These are phyloP conservation scores for Coprinopsis marcescibilis DNA, from an alignment of 768 basidiomycete genomes.

Conservation along the genomic window DNA sequence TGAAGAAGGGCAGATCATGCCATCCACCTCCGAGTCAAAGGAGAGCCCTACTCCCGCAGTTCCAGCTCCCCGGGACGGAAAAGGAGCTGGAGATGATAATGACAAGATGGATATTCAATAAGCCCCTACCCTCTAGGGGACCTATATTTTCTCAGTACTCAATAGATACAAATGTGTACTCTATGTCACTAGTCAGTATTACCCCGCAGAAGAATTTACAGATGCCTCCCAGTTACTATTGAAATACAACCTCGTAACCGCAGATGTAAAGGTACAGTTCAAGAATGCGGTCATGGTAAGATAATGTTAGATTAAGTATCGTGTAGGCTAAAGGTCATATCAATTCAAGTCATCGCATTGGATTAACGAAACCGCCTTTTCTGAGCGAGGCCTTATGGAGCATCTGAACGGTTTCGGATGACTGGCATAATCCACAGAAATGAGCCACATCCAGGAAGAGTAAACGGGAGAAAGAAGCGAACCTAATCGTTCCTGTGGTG, in stretches of 20 bases:
- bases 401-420: conserved; percentile 63
- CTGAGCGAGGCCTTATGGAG: conserved; percentile 50
- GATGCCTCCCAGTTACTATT: background rate
- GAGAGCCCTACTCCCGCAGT: too few species aligned
- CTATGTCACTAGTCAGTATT: background rate
- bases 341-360: conserved; percentile 4
- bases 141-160: too few species aligned
- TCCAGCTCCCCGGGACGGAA: too few species aligned
- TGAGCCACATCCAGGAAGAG: background rate
- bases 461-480: conserved; percentile 3
- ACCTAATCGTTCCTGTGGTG: conserved; percentile 64
- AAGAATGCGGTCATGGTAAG: conserved; percentile 23
- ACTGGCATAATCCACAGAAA: conserved; percentile 23
- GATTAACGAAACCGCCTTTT: conserved; percentile 18
- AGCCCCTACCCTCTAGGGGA: too few species aligned
- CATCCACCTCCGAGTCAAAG: too few species aligned
- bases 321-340: background rate
- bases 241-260: conserved; percentile 1
- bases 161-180: too few species aligned
- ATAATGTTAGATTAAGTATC: conserved; percentile 25
- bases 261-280: background rate
- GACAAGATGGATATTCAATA: too few species aligned
- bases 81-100: too few species aligned
- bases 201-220: background rate
- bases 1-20: too few species aligned